A percentile compares a stretch with the other conserved stretches of the same genome.
phyloP scores from a whole-genome alignment of 1,284 basidiomycete genomes.

The Rhodofomes roseus region DNA sequence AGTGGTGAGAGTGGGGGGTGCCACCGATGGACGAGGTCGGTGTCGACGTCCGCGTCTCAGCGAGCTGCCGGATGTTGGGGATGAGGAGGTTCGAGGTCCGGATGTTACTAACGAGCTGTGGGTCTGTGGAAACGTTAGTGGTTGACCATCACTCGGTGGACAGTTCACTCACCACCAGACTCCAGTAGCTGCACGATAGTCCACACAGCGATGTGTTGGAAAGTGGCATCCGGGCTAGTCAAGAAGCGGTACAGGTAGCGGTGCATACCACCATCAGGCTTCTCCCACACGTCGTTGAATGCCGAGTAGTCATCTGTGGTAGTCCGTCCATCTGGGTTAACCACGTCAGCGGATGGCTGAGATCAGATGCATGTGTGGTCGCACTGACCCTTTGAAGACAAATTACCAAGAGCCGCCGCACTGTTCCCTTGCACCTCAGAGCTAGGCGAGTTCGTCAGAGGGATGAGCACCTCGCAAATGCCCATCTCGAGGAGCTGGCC shows the following conservation, averaged over 20 bases:
- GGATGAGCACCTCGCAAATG: slow-evolving; percentile 96
- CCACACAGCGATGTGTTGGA: slow-evolving; percentile 99
- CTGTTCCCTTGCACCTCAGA: slow-evolving; percentile 99
- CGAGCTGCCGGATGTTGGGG: slow-evolving; percentile 81
- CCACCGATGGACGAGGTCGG: slow-evolving; percentile 66
- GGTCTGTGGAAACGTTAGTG: slow-evolving; percentile 45
- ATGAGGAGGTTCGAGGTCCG: slow-evolving; percentile 78
- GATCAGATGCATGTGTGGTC: neutral
- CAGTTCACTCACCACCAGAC: slow-evolving; percentile 69
- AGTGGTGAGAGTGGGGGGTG: slow-evolving; percentile 72
- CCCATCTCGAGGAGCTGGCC: slow-evolving; percentile 97
- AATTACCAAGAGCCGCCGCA: slow-evolving; percentile 95
- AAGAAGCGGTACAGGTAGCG: slow-evolving; percentile 94
- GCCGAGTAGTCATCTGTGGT: slow-evolving; percentile 94
- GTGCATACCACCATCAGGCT: slow-evolving; percentile 96
- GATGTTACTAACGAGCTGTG: slow-evolving; percentile 87
- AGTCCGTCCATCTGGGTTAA: slow-evolving; percentile 68
- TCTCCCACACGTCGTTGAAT: slow-evolving; percentile 98
- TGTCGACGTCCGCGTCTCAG: slow-evolving; percentile 68
- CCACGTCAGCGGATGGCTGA: neutral
- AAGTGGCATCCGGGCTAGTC: slow-evolving; percentile 93
- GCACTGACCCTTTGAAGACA: slow-evolving; percentile 86
- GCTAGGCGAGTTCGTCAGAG: slow-evolving; percentile 92
- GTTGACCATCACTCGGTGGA: neutral
- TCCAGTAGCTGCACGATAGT: slow-evolving; percentile 97